Percentiles rank a stretch among this genome's conserved stretches.
Evolutionary conservation across 2,329 filamentous ascomycete genomes (phyloP).

Genomic region (Penicillium sp.): DNA sequence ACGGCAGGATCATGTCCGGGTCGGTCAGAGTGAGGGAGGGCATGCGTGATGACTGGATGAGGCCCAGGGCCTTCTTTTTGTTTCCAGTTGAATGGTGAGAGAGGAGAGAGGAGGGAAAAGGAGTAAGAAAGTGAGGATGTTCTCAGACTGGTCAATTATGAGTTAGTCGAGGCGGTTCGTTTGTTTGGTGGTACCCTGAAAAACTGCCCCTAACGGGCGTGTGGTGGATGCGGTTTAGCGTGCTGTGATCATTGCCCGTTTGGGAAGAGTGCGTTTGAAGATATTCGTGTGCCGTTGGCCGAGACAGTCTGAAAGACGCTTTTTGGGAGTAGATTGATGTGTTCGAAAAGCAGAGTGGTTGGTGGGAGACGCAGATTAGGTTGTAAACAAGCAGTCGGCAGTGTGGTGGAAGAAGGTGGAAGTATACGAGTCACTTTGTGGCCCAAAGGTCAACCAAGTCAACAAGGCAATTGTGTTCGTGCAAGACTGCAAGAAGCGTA

Average conservation of each 20-base stretch:
- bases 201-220: slow-evolving; percentile 29
- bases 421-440: slow-evolving; percentile 2
- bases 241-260: slow-evolving; percentile 33
- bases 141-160: too few species aligned
- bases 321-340: background rate
- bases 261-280: slow-evolving; percentile 20
- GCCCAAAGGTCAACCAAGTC: background rate
- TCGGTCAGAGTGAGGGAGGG: slow-evolving; percentile 88
- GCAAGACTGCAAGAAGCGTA: background rate
- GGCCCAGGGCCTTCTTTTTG: too few species aligned
- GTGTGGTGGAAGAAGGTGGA: background rate
- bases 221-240: slow-evolving; percentile 30
- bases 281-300: slow-evolving; percentile 13
- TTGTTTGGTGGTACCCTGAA: slow-evolving; percentile 14
- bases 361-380: background rate
- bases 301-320: background rate
- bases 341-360: slow-evolving; percentile 1
- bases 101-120: slow-evolving; percentile 13
- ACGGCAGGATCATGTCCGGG: slow-evolving; percentile 91
- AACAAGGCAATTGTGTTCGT: slow-evolving; percentile 8
- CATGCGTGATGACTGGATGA: slow-evolving; percentile 47
- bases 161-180: background rate
- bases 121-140: slow-evolving; percentile 4
- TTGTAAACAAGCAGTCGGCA: background rate
- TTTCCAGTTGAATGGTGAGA: background rate